Conservation (phyloP, 2,329 filamentous ascomycete species). For the Colletotrichum salicis region DNA sequence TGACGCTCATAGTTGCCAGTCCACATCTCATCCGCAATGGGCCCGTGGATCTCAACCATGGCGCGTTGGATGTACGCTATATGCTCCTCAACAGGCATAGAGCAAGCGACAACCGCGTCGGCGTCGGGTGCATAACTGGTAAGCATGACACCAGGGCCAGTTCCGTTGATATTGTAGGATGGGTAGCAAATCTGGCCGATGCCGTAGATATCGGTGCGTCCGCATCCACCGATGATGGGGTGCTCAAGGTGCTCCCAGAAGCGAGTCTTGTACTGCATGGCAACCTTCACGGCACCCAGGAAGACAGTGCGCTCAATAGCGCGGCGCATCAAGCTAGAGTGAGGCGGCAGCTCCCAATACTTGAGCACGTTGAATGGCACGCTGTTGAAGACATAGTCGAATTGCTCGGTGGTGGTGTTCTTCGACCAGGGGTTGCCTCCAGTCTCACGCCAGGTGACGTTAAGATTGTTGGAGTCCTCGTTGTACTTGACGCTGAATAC, state of each 20-base stretch:
- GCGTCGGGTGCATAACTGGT: conserved; percentile 57
- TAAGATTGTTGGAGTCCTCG: conserved; percentile 36
- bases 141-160: conserved; percentile 61
- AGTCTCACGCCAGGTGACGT: conserved; percentile 37
- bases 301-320: conserved; percentile 42
- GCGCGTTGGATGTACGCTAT: conserved; percentile 63
- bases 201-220: conserved; percentile 56
- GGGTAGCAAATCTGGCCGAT: conserved; percentile 65
- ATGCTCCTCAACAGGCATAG: conserved; percentile 62
- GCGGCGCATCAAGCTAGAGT: conserved; percentile 44
- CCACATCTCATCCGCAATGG: conserved; percentile 56
- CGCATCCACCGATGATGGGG: conserved; percentile 58
- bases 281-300: conserved; percentile 50
- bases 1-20: conserved; percentile 67
- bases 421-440: conserved; percentile 39
- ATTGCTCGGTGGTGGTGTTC: conserved; percentile 43
- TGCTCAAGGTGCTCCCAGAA: conserved; percentile 43
- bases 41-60: conserved; percentile 65
- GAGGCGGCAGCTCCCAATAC: conserved; percentile 49
- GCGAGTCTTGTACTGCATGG: conserved; percentile 67
- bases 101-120: conserved; percentile 51
- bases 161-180: conserved; percentile 61
- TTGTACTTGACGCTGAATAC: conserved; percentile 40
- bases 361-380: conserved; percentile 50
- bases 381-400: conserved; percentile 51